phyloP scores from a whole-genome alignment of 2,329 filamentous ascomycete genomes.

The Amauroascus niger region DNA sequence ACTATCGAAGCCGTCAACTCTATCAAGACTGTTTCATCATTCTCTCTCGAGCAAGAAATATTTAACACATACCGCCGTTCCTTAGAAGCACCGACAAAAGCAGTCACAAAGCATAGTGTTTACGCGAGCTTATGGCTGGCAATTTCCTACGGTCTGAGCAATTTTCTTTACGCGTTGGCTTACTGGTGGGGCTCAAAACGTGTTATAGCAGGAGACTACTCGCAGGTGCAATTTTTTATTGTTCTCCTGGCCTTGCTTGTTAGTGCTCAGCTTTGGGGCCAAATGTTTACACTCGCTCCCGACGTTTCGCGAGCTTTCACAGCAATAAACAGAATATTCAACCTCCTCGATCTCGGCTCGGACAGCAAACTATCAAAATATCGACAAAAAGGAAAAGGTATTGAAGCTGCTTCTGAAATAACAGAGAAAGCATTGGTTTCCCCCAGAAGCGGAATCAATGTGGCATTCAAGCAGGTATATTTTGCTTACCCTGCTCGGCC shows the following conservation, averaged over 20 bases:
- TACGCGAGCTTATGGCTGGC: conserved; percentile 41
- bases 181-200: conserved; percentile 72
- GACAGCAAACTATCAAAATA: conserved; percentile 23
- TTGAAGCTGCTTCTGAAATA: conserved; percentile 13
- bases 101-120: conserved; percentile 41
- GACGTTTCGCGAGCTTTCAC: conserved; percentile 60
- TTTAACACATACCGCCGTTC: conserved; percentile 39
- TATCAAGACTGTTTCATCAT: conserved; percentile 44
- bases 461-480: conserved; percentile 50
- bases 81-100: conserved; percentile 40
- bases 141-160: conserved; percentile 42
- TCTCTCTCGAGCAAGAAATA: conserved; percentile 45
- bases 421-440: conserved; percentile 17
- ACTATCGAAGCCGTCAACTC: conserved; percentile 44
- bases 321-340: conserved; percentile 50
- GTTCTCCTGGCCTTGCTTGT: conserved; percentile 62
- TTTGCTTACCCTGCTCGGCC: conserved; percentile 59
- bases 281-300: conserved; percentile 64
- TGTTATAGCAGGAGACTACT: conserved; percentile 57
- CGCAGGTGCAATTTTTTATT: conserved; percentile 62
- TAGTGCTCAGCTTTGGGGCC: conserved; percentile 61
- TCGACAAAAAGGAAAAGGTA: conserved; percentile 5
- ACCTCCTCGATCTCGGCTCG: conserved; percentile 33
- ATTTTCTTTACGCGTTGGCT: conserved; percentile 62
- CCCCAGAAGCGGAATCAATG: conserved; percentile 27